Evolutionary conservation across 371 early-diverging fungal species (phyloP), one percentile per base, ranked within the genome.

Genomic region (Sporodiniella umbellata): DNA sequence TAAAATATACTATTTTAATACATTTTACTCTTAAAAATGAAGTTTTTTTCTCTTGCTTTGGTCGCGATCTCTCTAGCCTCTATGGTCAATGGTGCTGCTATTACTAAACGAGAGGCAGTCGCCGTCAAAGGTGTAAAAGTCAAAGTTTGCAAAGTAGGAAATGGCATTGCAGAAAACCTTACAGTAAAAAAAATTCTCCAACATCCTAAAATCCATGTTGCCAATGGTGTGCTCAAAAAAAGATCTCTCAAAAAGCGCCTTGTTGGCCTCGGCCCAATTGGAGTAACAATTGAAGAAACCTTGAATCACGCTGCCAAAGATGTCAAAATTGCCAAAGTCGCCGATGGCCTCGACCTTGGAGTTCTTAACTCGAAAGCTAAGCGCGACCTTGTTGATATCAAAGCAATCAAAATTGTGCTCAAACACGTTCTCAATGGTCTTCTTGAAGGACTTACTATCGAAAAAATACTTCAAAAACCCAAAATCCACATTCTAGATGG

Each of bases 41-140:
- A 58, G 37, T 47, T 58, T 37, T 30, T 51, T 22, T 47, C 58
- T 21, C 58, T 57, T 22, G 45, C 47, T 47, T 51, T 57, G 17
- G 26, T 52, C 8, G 47, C 52, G 8, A 46, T 42, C 17, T 23
- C 48, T 22, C 6, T 52, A 17, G 42, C 31, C 23, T 28, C 37
- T 18, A 43, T 33, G 22, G 44, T 8, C n/a, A n/a, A 24, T 24
- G 42, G n/a, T 11, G 54, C 42, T 30, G 14, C 40, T 40, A 40
- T 40, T 21, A 18, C 40, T 40, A 1, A 40, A 19, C 40, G 40
- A n/a, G n/a, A 15, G 4, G 8, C 14, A 11, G 35, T 35, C 30
- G 30, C 4, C 10, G 30, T 28, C 4, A 28, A 28, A 10, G 7
- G 10, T 28, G 10, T 7, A 4, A 4, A 10, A 7, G 30, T 28